Evolutionary conservation across 176 grass and related monocot species (phyloP), one percentile per base, ranked within the genome.

Genomic region (Poa annua): DNA sequence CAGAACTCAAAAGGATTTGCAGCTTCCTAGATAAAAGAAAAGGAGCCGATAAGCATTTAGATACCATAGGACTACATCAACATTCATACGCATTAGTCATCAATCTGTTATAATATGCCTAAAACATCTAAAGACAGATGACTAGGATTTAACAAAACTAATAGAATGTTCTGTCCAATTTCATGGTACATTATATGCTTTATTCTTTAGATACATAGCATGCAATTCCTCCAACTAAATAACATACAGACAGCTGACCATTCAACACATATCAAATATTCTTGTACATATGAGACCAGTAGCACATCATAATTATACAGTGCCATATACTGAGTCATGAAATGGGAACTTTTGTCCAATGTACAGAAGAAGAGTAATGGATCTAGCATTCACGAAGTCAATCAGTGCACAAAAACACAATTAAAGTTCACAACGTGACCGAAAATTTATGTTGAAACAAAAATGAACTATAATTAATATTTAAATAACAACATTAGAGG

Each of bases 1-100:
- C 81, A 92, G 54, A 84, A 92, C 61, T 94, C 87, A 83, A 94
- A 94, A 17, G 92, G 89, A 67, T 87, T 94, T 5, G 74, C 55
- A 76, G 81, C 88, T 45, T 94, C 92, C 92, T 93, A 74, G 20
- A 92, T 49, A 50, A 54, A 26, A 56, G n/a, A 21, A 69, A 83
- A 81, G 24, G 52, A 71, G 52, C 71, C 36, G 59, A 77, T 80
- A 66, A 63, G 54, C 13, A 81, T 21, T 33, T 60, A 41, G 32
- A 44, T 4, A 70, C 17, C 8, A 33, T 73, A 83, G 7, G 21
- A 33, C 14, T 61, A 52, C 20, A 32, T 61, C 5, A 21, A 36
- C 50, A 77, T 20, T 57, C 35, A 71, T 55, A 77, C 77, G 34
- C 10, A 47, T 39, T 54, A 62, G 11, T 71, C 41, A 44, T 22